Evolutionary conservation across 129 eudicot species (phyloP).

Genomic region (Chrysanthemum lavandulifolium): DNA sequence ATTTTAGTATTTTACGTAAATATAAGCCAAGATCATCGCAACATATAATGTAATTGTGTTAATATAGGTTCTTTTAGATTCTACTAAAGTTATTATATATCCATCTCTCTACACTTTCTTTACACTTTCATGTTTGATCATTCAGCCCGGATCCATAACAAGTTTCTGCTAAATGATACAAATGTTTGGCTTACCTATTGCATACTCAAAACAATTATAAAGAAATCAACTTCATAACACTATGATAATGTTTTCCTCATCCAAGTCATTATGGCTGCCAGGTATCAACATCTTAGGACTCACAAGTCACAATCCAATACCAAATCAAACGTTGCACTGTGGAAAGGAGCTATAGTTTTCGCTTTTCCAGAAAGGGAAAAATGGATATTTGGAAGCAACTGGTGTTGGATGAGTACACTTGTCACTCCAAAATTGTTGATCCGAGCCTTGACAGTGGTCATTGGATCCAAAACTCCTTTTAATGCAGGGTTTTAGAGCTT

Average conservation of each 20-base stretch:
- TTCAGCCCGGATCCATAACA: conserved; percentile 20
- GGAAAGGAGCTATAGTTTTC: conserved; percentile 73
- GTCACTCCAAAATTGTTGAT: conserved; percentile 80
- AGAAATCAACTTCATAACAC: not conserved
- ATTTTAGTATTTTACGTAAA: conserved; percentile 38
- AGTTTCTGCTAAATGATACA: conserved; percentile 25
- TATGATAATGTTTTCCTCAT: too few species aligned
- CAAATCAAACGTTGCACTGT: conserved; percentile 41
- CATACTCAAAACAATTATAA: conserved; percentile 21
- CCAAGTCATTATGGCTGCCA: too few species aligned
- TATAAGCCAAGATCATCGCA: conserved; percentile 64
- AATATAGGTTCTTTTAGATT: too few species aligned
- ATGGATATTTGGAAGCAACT: conserved; percentile 88
- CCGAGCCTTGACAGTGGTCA: conserved; percentile 71
- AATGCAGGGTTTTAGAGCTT: too few species aligned
- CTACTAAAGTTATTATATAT: not conserved
- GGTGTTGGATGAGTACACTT: conserved; percentile 76
- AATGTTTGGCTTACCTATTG: conserved; percentile 20
- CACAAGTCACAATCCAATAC: too few species aligned
- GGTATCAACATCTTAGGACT: too few species aligned
- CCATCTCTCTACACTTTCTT: conserved; percentile 12
- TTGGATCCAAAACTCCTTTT: conserved; percentile 46
- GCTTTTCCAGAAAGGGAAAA: conserved; percentile 75
- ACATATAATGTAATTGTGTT: conserved; percentile 56
- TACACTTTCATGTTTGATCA: conserved; percentile 42